Percentiles rank a stretch among this genome's conserved stretches.
Conservation (phyloP, 1,139 yeast species). For the Yamadazyma pseudoaaseri region DNA sequence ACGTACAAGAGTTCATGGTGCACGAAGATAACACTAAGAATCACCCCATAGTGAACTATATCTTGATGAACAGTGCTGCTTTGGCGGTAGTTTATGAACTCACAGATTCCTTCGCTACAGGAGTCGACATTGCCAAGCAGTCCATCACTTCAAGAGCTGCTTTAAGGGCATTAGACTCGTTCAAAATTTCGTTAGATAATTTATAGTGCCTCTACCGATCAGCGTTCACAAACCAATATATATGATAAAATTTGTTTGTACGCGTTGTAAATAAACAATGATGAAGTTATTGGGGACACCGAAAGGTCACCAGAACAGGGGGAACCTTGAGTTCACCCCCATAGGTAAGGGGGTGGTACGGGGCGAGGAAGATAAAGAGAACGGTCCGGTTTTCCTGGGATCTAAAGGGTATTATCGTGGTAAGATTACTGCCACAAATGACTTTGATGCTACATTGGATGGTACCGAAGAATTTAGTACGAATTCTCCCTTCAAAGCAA, state of each 20-base stretch:
- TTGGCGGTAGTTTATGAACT: conserved; percentile 75
- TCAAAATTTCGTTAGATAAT: conserved; percentile 30
- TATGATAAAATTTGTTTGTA: too few species aligned
- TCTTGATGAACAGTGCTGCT: conserved; percentile 83
- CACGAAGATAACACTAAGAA: conserved; percentile 25
- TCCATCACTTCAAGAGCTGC: conserved; percentile 73
- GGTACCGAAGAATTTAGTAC: conserved; percentile 24
- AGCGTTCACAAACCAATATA: too few species aligned
- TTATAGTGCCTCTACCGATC: too few species aligned
- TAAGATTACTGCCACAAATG: conserved; percentile 10
- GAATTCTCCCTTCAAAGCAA: conserved; percentile 9
- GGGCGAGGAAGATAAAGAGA: conserved; percentile 8
- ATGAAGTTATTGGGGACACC: conserved; percentile 29
- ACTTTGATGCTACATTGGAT: conserved; percentile 32
- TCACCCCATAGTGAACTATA: conserved; percentile 80
- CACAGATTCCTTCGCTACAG: conserved; percentile 68
- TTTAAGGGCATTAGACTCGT: conserved; percentile 51
- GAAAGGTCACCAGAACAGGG: conserved; percentile 5
- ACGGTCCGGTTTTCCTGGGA: conserved; percentile 9
- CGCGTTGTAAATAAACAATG: conserved; percentile 5
- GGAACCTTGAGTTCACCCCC: conserved; percentile 41
- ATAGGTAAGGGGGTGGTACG: conserved; percentile 23
- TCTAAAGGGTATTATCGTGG: conserved; percentile 11
- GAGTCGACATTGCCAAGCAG: conserved; percentile 70
- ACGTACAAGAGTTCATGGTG: conserved; percentile 40